Evolutionary conservation across 2,329 filamentous ascomycete species (phyloP), one percentile per base, ranked within the genome.

Genomic region (Curvularia verruculosa): DNA sequence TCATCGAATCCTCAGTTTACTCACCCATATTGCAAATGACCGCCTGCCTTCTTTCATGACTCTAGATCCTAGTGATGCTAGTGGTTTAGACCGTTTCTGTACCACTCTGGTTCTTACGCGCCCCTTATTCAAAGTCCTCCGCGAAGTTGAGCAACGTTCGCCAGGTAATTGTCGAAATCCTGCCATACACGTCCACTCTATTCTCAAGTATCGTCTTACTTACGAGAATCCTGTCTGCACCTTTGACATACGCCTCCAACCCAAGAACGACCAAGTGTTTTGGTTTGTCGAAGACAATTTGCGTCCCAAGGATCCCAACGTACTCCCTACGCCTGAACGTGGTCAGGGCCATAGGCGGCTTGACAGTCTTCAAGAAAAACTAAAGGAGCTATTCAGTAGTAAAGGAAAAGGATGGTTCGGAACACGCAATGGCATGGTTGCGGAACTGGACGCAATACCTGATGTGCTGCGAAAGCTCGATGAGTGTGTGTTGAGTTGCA

Each of bases 61-160:
- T 3, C 73, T 86, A 1, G 81, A 86, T 56, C 85, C 86, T 63
- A 77, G 79, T 70, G 81, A 78, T 31, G 49, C 57, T 21, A 68
- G 60, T n/a, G 68, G 83, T 71, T 66, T 90, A 79, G 69, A 82
- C 75, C 69, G 80, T 69, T 74, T 85, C 82, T 70, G 88, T 21
- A 80, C 88, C 2, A 83, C 85, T 1, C 79, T 91, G 10, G 66
- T 82, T 66, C 65, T 83, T 80, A 75, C 89, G 6, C 81, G 92
- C 4, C 86, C 88, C 0, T 76, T 91, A n/a, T 78, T 91, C 18
- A 81, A 80, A 46, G 84, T 82, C 1, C 76, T 93, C 2, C 82
- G 86, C 58, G 77, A 78, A 34, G 81, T 93, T 21, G 86, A 90
- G 63, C 76, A 77, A 18, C 74, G 77, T 1, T 87, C 50, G 5